A percentile compares a stretch with the other conserved stretches of the same genome.
These are phyloP conservation scores for Talaromyces sp. DNA, from an alignment of 2,329 filamentous ascomycete species.

Conservation along the genomic window DNA sequence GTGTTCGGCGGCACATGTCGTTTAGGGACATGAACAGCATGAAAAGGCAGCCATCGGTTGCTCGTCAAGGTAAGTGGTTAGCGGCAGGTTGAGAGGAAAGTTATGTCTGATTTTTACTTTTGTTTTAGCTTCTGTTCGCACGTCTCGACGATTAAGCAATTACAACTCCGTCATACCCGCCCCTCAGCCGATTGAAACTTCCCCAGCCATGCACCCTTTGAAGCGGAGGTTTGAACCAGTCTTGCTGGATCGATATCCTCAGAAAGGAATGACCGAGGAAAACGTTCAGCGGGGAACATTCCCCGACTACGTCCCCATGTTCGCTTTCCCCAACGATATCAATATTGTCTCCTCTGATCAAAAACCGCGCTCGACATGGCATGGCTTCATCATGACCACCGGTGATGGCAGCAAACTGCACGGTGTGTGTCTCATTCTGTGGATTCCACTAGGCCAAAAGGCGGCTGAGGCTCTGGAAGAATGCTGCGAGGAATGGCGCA, in stretches of 20 bases:
- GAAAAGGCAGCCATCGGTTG: conserved; percentile 74
- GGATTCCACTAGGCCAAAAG: conserved; percentile 77
- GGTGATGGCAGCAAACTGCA: conserved; percentile 89
- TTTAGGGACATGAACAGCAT: conserved; percentile 92
- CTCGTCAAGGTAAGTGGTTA: conserved; percentile 57
- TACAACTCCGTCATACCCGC: conserved; percentile 97
- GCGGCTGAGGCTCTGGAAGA: conserved; percentile 70
- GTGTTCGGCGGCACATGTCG: conserved; percentile 86
- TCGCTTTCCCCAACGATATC: conserved; percentile 97
- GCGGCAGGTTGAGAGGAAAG: not conserved
- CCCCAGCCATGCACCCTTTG: conserved; percentile 91
- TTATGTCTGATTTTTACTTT: conserved; percentile 14
- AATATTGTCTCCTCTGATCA: conserved; percentile 94
- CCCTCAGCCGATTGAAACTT: conserved; percentile 82
- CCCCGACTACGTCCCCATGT: conserved; percentile 98
- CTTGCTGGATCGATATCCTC: conserved; percentile 89
- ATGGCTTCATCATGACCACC: conserved; percentile 96
- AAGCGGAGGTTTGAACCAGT: conserved; percentile 93
- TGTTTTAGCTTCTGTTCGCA: conserved; percentile 61
- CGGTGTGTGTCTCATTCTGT: conserved; percentile 84
- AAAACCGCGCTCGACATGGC: conserved; percentile 92
- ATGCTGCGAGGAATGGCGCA: conserved; percentile 81
- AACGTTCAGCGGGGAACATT: conserved; percentile 75
- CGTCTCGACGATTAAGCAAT: conserved; percentile 83
- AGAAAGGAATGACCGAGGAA: conserved; percentile 75